Percentiles rank a stretch among this genome's conserved stretches.
These are phyloP conservation scores for Jamesozyma hellenica DNA, from an alignment of 805 yeast species.

Conservation along the genomic window DNA sequence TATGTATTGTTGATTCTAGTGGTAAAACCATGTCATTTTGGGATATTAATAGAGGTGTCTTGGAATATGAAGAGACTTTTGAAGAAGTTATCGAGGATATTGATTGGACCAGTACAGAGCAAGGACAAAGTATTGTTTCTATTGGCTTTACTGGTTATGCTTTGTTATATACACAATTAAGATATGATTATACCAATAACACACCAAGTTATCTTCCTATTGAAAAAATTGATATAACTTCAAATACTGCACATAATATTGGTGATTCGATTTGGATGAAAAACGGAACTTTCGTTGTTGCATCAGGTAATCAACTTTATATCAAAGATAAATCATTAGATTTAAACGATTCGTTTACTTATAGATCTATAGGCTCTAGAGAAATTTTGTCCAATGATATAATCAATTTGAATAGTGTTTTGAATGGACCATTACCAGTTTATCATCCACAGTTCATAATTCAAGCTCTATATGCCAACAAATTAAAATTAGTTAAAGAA, in stretches of 20 bases:
- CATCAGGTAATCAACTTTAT: constrained; percentile 83
- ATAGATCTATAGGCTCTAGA: constrained; percentile 47
- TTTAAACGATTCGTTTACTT: constrained; percentile 41
- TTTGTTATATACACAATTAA: constrained; percentile 63
- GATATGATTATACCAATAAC: constrained; percentile 80
- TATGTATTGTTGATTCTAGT: constrained; percentile 58
- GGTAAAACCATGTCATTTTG: constrained; percentile 56
- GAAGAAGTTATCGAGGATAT: constrained; percentile 48
- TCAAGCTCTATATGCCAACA: constrained; percentile 59
- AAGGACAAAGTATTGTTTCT: constrained; percentile 62
- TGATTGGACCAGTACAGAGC: constrained; percentile 75
- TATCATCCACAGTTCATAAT: constrained; percentile 85
- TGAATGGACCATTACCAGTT: constrained; percentile 83
- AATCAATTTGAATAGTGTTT: constrained; percentile 58
- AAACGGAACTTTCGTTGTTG: constrained; percentile 70
- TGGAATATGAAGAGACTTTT: constrained; percentile 47
- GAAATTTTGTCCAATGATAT: constrained; percentile 45
- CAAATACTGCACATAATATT: constrained; percentile 66
- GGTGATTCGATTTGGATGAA: constrained; percentile 86
- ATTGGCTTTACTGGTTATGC: constrained; percentile 64
- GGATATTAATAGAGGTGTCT: constrained; percentile 59
- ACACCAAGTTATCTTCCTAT: constrained; percentile 71
- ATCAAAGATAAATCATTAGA: constrained; percentile 65
- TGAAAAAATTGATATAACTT: constrained; percentile 58
- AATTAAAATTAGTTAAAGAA: constrained; percentile 43